A percentile compares a stretch with the other conserved stretches of the same genome.
These are phyloP conservation scores for Coelastrella sp. DNA, from an alignment of 139 green algal species.

Conservation along the genomic window DNA sequence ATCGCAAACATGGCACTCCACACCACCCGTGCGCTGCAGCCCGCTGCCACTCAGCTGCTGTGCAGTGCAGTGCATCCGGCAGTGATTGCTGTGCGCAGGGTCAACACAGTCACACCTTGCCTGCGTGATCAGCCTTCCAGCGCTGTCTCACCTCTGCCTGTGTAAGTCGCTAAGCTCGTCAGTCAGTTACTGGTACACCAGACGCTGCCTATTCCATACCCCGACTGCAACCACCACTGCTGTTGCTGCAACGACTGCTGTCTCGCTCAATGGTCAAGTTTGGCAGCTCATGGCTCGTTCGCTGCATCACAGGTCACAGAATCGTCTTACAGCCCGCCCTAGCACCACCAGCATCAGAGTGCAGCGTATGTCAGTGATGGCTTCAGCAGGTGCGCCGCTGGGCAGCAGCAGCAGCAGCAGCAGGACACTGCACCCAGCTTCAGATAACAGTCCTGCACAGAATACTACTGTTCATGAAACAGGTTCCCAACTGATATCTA, in stretches of 20 bases:
- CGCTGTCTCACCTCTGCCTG: background rate
- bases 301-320: background rate
- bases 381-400: constrained; percentile 13
- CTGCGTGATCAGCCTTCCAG: background rate
- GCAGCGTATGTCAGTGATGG: constrained; percentile 33
- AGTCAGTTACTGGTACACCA: no score
- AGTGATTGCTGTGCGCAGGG: constrained; percentile 2
- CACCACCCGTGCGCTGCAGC: constrained; percentile 19
- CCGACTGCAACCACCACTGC: no score
- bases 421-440: background rate
- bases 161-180: background rate
- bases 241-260: no score
- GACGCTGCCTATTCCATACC: no score
- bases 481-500: no score
- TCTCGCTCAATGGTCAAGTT: background rate
- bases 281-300: no score
- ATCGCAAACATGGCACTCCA: constrained; percentile 16
- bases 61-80: constrained; percentile 22
- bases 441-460: background rate
- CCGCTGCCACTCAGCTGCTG: constrained; percentile 5
- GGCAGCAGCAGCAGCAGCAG: background rate
- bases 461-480: background rate
- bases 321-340: background rate
- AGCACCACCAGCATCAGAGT: background rate
- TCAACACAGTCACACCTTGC: background rate